Evolutionary conservation across 108 stramenopile genomes (phyloP).

Genomic region (Craspedostauros australis): DNA sequence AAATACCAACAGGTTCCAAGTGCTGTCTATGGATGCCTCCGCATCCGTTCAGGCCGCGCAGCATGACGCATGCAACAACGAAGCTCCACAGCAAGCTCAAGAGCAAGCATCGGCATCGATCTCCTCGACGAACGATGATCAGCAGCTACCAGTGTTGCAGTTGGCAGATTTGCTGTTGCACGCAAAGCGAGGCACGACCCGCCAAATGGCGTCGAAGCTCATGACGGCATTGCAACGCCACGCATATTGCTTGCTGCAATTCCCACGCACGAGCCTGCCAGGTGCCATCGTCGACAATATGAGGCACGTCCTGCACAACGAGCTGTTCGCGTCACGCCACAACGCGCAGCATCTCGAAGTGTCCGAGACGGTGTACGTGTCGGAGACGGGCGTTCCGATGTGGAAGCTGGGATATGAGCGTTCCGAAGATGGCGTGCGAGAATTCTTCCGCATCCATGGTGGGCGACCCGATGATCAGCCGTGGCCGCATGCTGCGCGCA

Average conservation of each 20-base stretch:
- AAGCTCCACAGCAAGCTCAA: too few species aligned
- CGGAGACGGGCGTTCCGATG: conserved; percentile 14
- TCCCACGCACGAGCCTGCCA: background rate
- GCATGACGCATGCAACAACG: too few species aligned
- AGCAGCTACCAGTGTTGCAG: background rate
- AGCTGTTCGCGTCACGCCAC: background rate
- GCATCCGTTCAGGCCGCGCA: too few species aligned
- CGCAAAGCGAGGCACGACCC: background rate
- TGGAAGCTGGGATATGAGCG: conserved; percentile 13
- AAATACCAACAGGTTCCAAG: too few species aligned
- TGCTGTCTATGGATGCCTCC: too few species aligned
- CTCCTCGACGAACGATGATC: too few species aligned
- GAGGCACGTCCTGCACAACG: background rate
- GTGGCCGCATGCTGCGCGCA: background rate
- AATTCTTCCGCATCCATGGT: conserved; percentile 6
- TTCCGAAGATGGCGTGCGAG: conserved; percentile 6
- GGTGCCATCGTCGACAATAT: conserved; percentile 1
- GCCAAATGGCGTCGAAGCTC: background rate
- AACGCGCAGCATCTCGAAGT: background rate
- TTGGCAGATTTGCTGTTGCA: background rate
- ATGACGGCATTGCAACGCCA: background rate
- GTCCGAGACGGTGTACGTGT: conserved; percentile 4
- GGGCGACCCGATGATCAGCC: conserved; percentile 1
- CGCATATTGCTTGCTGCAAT: background rate
- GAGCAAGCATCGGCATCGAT: too few species aligned